Evolutionary conservation across 2,329 filamentous ascomycete species (phyloP).

Genomic region (Fusarium fracticaudum): DNA sequence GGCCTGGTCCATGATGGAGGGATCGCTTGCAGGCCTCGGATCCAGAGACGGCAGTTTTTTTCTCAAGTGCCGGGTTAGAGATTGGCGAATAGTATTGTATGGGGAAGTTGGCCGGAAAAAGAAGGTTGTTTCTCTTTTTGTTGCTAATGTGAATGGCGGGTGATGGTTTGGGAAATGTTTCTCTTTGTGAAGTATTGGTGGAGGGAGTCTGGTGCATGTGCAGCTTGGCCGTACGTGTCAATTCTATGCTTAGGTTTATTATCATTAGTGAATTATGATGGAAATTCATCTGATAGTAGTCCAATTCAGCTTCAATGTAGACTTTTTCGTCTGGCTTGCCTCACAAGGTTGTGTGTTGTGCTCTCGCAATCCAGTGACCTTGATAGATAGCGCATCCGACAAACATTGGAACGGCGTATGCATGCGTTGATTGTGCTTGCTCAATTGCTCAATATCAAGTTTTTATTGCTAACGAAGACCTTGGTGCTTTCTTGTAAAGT

Average conservation of each 20-base stretch:
- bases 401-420: background rate
- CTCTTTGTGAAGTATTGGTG: too few species aligned
- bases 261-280: background rate
- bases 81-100: background rate
- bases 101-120: background rate
- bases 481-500: background rate
- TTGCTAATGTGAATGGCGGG: background rate
- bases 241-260: background rate
- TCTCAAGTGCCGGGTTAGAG: background rate
- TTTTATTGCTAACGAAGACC: background rate
- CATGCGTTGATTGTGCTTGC: background rate
- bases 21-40: constrained; percentile 11
- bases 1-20: constrained; percentile 10
- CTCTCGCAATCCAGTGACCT: background rate
- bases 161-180: background rate
- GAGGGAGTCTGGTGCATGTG: background rate
- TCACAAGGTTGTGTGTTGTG: background rate
- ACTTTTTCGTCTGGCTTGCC: fast-evolving
- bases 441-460: background rate
- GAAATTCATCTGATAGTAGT: too few species aligned
- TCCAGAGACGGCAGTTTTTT: background rate
- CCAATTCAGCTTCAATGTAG: background rate
- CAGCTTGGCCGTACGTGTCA: too few species aligned
- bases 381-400: background rate
- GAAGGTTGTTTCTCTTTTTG: background rate